Evolutionary conservation across 495 filamentous ascomycete genomes (phyloP), one percentile per base, ranked within the genome.

Genomic region (Neurospora sp.): DNA sequence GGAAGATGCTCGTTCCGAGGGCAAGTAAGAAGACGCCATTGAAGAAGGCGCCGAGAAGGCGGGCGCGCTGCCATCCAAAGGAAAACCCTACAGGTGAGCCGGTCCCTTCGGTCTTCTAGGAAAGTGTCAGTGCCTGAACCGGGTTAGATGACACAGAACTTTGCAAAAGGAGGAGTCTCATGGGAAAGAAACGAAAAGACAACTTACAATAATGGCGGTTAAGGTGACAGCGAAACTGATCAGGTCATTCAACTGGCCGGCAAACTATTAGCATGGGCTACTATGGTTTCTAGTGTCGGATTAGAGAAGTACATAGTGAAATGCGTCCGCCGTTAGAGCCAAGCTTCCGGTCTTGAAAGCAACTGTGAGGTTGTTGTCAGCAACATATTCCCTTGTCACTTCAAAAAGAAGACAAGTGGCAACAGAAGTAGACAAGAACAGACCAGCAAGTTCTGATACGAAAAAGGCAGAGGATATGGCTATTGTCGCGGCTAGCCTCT

Each of bases 11-110:
- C 72, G 97, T 78, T 73, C 94, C 97, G 8, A 98, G 84, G 0
- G 94, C 94, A 70, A 98, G 88, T 70, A 98, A 87, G 79, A 98
- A 97, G n/a, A 96, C 92, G 39, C 95, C 95, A 77, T 98, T 98
- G 77, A 97, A 90, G 73, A 98, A 87, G n/a, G 95, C 94, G 76
- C 95, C 95, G 3, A 98, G 87, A 1, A 95, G 91, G 79, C 94
- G 91, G 4, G 95, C 94, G 38, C 95, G 91, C 86, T 97, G 94
- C 95, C 95, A 98, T 82, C 94, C 83, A 71, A 78, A 82, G 1
- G 82, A 83, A 35, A 84, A 77, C 48, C 80, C 80, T 70, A 81
- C 76, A 16, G 83, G 85, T 10, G 81, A 81, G 8, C 79, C 74
- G 69, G 74, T 76, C 8, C 75, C 75, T 70, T 85, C 81, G 0